Base-by-base conservation (phyloP, 768 basidiomycete genomes). In the Amanita fuliginea region DNA sequence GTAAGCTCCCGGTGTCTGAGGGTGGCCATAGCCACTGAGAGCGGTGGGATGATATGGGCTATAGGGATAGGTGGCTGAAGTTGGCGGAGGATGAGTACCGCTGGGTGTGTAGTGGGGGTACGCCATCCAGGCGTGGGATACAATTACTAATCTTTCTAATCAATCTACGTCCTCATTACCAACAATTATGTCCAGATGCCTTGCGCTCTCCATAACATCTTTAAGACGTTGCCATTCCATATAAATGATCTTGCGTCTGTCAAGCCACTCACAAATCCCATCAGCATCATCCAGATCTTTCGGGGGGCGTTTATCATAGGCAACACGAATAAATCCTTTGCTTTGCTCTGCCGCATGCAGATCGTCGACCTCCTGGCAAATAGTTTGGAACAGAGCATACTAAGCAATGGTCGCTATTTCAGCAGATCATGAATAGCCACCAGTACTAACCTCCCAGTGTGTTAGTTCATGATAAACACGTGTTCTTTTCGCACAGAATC, bases 231-330 rank as follows among this genome's bases (percentile, higher is more conserved):
- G 71, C 85, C 85, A 90, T 57, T 85, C 80, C 51, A 66, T 66
- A 14, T 81, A 75, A 51, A 90, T 80, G 37, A 86, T 61, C 14
- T 74, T 72, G 32, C 86, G 72, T 53, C 79, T 64, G 52, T 88
- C 87, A 8, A 92, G 71, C 86, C 86, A 89, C 19, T 86, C 83
- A 67, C 83, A 82, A 33, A 90, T 69, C n/a, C 66, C 78, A 57
- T 91, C 86, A n/a, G 83, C 83, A 56, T 90, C 79, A 10, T 69
- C 62, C 30, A 82, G 66, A 56, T 90, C 80, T 35, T 77, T 63
- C 0, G 88, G 88, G 16, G 84, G 84, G 49, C 71, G 59, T 54
- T 65, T 65, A 2, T 77, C 63, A 56, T 72, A 79, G 6, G 81
- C 75, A 19, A 85, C 70, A 22, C 74, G 75, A 56, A 81, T 73